These are phyloP conservation scores for Spizellomyces punctatus DNA, from an alignment of 192 early-diverging fungal genomes.

Conservation along the genomic window DNA sequence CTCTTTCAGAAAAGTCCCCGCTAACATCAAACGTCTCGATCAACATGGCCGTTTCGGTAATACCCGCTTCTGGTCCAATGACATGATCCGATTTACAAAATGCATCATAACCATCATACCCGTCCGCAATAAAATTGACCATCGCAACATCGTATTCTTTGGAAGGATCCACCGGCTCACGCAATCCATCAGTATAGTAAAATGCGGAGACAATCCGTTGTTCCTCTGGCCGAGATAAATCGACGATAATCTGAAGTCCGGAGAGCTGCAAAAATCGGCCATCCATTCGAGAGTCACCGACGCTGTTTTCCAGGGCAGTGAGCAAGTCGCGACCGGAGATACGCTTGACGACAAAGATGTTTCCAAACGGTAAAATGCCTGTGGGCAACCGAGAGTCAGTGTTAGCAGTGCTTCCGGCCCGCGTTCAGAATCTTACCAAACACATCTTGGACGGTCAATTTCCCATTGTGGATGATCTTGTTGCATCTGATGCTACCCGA, in stretches of 20 bases:
- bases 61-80: background rate
- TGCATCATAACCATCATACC: conserved; percentile 7
- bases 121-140: conserved; percentile 9
- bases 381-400: too few relatives aligned
- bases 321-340: background rate
- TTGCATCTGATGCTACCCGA: conserved; percentile 8
- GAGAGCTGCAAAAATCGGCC: conserved; percentile 10
- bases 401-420: too few relatives aligned
- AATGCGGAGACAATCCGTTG: background rate
- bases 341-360: background rate
- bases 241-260: background rate
- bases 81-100: background rate
- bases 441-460: background rate
- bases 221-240: background rate
- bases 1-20: too few relatives aligned
- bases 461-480: background rate
- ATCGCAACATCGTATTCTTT: background rate
- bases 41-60: conserved; percentile 6
- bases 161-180: background rate
- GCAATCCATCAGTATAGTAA: too few relatives aligned
- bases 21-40: background rate
- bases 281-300: conserved; percentile 4
- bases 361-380: conserved; percentile 1
- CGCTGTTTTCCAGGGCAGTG: conserved; percentile 12
- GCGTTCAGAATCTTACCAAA: conserved; percentile 5